Conservation (phyloP, 2,329 filamentous ascomycete genomes). For the Colletotrichum orchidophilum region DNA sequence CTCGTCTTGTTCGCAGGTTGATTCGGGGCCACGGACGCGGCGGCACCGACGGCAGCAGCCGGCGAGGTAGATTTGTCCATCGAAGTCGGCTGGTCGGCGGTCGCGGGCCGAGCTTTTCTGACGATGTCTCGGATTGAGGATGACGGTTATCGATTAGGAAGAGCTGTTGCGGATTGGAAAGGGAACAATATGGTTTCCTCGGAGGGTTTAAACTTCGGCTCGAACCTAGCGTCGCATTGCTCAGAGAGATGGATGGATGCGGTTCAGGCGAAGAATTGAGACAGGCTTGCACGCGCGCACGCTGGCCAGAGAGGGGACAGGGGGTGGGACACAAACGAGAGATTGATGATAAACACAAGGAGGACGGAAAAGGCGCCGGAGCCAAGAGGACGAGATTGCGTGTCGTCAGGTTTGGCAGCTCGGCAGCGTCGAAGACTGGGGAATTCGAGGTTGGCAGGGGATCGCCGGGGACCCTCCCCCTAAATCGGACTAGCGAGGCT, state of each 20-base stretch:
- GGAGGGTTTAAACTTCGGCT: slow-evolving; percentile 19
- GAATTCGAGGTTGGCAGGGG: slow-evolving; percentile 17
- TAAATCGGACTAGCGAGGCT: slow-evolving; percentile 33
- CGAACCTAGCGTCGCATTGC: slow-evolving; percentile 31
- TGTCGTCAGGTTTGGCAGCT: slow-evolving; percentile 25
- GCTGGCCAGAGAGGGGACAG: neutral
- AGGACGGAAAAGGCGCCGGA: slow-evolving; percentile 11
- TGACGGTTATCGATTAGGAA: neutral
- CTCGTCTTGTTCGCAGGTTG: slow-evolving; percentile 65
- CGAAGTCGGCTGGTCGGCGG: neutral
- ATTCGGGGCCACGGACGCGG: slow-evolving; percentile 56
- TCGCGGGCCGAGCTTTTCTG: slow-evolving; percentile 21
- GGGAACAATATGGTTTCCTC: neutral
- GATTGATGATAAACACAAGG: neutral
- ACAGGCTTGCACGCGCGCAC: neutral
- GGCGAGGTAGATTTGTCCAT: slow-evolving; percentile 54
- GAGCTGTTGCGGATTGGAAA: neutral
- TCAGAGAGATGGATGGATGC: neutral
- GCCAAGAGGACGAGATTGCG: slow-evolving; percentile 31
- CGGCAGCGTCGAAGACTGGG: slow-evolving; percentile 15
- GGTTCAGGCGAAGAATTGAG: neutral
- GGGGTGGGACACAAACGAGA: neutral
- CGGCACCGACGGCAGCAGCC: slow-evolving; percentile 46
- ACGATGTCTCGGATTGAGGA: neutral
- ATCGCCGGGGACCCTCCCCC: slow-evolving; percentile 23